Evolutionary conservation across 2,329 filamentous ascomycete species (phyloP).

Genomic region (Ophiostoma angusticollis): DNA sequence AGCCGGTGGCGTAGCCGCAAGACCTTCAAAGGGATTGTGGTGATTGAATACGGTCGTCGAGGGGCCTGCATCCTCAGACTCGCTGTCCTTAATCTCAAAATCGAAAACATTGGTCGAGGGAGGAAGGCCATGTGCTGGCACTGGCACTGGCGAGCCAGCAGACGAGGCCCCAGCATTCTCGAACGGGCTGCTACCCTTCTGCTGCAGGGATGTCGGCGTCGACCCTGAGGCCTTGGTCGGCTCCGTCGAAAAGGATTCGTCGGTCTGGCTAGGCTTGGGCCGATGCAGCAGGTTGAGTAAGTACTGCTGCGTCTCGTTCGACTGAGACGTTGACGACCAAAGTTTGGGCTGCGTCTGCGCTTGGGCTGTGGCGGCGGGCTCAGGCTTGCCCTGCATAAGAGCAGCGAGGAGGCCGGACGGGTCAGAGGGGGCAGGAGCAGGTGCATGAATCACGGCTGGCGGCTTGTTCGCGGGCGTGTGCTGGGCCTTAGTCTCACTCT

Average conservation of each 20-base stretch:
- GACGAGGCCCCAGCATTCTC: conserved; percentile 1
- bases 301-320: conserved; percentile 67
- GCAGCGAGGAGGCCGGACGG: conserved; percentile 46
- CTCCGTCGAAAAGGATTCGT: conserved; percentile 31
- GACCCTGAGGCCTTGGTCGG: conserved; percentile 27
- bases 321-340: conserved; percentile 39
- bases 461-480: conserved; percentile 18
- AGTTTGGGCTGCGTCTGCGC: conserved; percentile 17
- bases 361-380: conserved; percentile 12
- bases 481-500: conserved; percentile 16
- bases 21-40: conserved; percentile 30
- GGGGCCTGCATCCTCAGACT: conserved; percentile 17
- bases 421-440: conserved; percentile 42
- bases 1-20: conserved; percentile 26
- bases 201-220: conserved; percentile 14
- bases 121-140: conserved; percentile 4
- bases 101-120: conserved; percentile 9
- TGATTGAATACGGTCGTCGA: conserved; percentile 23
- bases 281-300: conserved; percentile 76
- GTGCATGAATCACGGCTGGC: conserved; percentile 37
- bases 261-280: conserved; percentile 52
- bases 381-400: conserved; percentile 40
- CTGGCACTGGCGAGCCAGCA: conserved; percentile 5
- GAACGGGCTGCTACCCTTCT: conserved; percentile 4
- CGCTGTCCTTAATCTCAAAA: conserved; percentile 7